A percentile compares a stretch with the other conserved stretches of the same genome.
phyloP scores from a whole-genome alignment of 495 filamentous ascomycete species.

The Platismatia glauca region DNA sequence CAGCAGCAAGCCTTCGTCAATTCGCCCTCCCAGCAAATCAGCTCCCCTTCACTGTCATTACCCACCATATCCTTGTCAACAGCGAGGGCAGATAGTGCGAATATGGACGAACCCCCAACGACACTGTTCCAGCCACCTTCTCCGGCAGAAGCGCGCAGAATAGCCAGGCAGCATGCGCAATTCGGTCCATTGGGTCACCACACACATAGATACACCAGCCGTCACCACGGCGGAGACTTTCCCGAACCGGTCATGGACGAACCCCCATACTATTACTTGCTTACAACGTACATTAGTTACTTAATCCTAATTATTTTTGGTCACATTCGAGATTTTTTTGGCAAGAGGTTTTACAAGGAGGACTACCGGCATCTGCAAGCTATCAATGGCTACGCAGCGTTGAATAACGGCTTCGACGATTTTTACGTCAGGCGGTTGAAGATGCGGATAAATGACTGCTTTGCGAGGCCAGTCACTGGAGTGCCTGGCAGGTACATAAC shows the following conservation, averaged over 20 bases:
- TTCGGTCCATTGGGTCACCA: conserved; percentile 78
- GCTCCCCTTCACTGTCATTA: conserved; percentile 64
- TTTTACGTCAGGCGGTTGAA: conserved; percentile 93
- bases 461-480: conserved; percentile 81
- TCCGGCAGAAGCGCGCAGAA: conserved; percentile 67
- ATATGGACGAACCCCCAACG: conserved; percentile 61
- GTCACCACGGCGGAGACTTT: conserved; percentile 67
- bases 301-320: conserved; percentile 91
- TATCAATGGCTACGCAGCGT: conserved; percentile 83
- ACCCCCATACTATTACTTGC: conserved; percentile 89
- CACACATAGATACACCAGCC: conserved; percentile 78
- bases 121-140: conserved; percentile 88
- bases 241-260: conserved; percentile 85
- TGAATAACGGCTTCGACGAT: conserved; percentile 98
- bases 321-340: conserved; percentile 94
- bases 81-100: conserved; percentile 69
- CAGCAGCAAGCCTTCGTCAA: conserved; percentile 49
- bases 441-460: conserved; percentile 92
- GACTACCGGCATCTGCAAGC: conserved; percentile 76
- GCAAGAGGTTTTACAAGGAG: conserved; percentile 81
- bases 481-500: conserved; percentile 93
- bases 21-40: conserved; percentile 54
- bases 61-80: conserved; percentile 91
- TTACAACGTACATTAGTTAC: conserved; percentile 97
- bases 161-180: conserved; percentile 76